Base-by-base conservation (phyloP, 2,329 filamentous ascomycete genomes). In the Atkinsonella hypoxylon region DNA sequence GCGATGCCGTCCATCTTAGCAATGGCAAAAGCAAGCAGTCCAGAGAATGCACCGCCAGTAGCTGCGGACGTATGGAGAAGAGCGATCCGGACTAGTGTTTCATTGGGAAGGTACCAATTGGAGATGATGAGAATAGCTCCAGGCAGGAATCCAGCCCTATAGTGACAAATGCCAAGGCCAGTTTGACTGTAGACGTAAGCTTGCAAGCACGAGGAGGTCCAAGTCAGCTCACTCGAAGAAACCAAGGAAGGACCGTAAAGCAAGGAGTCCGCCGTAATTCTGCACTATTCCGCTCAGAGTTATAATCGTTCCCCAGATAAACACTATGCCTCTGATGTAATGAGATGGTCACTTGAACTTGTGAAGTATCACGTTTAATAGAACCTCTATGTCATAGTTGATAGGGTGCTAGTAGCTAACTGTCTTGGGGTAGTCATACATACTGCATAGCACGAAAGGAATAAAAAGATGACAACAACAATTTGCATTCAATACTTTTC, bases 281-380 rank as follows among this genome's bases (percentile, higher is more conserved):
- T 56, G 41, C 6, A 63, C 61, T 11, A 65, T 38, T 1, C 58
- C 60, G 17, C 57, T 58, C 0, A 56, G 47, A 1, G 59, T 61
- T 59, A 62, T 59, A 42, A 58, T 55, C 13, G 61, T 44, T 11
- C 59, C 61, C 61, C 61, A 74, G 11, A 74, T 62, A 2, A 79
- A 62, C 71, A 87, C 84, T 53, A 85, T 83, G 2, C 72, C 64
- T 0, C 82, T 79, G 41, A 85, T 71, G 58, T 85, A 87, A 36
- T 82, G 64, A 22, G 77, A 81, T 0, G 83, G 83, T 0, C 77
- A 71, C 18, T 53, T 59, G 56, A 84, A 69, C 7, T 72, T 73
- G 60, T 85, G 85, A 44, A 86, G 73, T 12, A 86, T 62, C 30
- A 84, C 66, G 58, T 87, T 86, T 40, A 79, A 83, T 26, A 82